Evolutionary conservation across 495 filamentous ascomycete species (phyloP), one percentile per base, ranked within the genome.

Genomic region (Penicillium cinerascens): DNA sequence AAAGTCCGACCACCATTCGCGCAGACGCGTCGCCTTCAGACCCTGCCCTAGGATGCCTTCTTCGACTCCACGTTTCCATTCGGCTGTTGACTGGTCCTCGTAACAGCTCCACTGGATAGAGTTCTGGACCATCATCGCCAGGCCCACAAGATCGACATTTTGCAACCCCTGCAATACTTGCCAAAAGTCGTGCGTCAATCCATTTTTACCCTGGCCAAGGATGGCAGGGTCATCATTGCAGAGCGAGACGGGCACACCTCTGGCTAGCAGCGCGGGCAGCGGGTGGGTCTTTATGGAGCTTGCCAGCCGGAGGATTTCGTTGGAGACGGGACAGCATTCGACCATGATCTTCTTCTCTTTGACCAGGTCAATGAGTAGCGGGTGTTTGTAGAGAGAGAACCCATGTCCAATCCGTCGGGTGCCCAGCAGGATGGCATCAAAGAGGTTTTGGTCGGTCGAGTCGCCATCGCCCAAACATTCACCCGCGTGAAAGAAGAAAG

Each of bases 401-500:
- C 85, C 92, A 58, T 96, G 89, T 6, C 92, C 91, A 39, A 98
- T 93, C 36, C 93, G 80, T 21, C 92, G 78, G 0, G 90, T 91
- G 4, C 91, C 92, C 8, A 97, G 81, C 1, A 97, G 75, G 8
- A 97, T 77, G 0, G 90, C 91, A 66, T 97, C 92, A 67, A 92
- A 96, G 2, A 97, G 79, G 60, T 97, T 96, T 54, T 88, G 75
- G 52, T 96, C 91, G 0, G 85, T 82, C 20, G 72, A 74, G 58
- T 82, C 84, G 13, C 88, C 91, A 56, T 91, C 86, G 15, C 89
- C 88, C 0, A 92, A 79, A 36, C 79, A 85, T 65, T 95, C 91
- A 25, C 92, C 93, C 2, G 92, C 93, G 60, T 95, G 91, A 68
- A 98, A 92, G 74, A 92, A 93, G 71, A 96, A 95, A 3, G 93